Percentiles rank a stretch among this genome's conserved stretches.
Evolutionary conservation across 345 rosid species (phyloP).

Genomic region (Ceriops decandra): DNA sequence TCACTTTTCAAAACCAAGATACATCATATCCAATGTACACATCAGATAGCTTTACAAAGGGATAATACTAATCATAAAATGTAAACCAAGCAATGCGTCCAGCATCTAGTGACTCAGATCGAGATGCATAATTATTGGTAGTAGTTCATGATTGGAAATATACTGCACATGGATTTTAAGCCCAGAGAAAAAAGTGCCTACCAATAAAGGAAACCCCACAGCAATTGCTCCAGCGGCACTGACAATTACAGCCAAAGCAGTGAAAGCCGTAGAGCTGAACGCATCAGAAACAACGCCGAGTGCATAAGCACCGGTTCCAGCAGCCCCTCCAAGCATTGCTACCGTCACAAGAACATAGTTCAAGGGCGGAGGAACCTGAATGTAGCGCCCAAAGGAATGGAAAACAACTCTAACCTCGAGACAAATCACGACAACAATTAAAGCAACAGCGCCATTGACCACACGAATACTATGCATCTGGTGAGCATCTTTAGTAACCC

Average conservation of each 20-base stretch:
- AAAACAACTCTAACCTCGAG: constrained; percentile 96
- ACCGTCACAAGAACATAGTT: constrained; percentile 82
- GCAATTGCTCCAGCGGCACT: constrained; percentile 93
- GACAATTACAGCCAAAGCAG: constrained; percentile 74
- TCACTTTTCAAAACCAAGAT: too few species aligned
- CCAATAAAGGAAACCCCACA: constrained; percentile 87
- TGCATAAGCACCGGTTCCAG: constrained; percentile 79
- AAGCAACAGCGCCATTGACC: constrained; percentile 86
- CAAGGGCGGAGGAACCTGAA: constrained; percentile 89
- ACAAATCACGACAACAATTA: constrained; percentile 74
- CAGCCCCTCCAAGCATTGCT: constrained; percentile 92
- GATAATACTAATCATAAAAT: background rate
- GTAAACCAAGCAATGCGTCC: background rate
- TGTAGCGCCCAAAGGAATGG: constrained; percentile 88
- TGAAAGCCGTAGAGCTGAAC: constrained; percentile 64
- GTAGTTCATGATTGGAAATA: background rate
- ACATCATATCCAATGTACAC: too few species aligned
- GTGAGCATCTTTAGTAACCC: constrained; percentile 71
- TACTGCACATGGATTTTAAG: background rate
- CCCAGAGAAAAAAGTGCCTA: constrained; percentile 32
- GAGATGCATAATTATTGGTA: background rate
- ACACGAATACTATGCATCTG: constrained; percentile 76
- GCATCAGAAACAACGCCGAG: constrained; percentile 90
- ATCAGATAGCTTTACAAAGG: too few species aligned
- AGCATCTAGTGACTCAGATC: background rate